Evolutionary conservation across 2,329 filamentous ascomycete genomes (phyloP).

Genomic region (Orbilia quercus): DNA sequence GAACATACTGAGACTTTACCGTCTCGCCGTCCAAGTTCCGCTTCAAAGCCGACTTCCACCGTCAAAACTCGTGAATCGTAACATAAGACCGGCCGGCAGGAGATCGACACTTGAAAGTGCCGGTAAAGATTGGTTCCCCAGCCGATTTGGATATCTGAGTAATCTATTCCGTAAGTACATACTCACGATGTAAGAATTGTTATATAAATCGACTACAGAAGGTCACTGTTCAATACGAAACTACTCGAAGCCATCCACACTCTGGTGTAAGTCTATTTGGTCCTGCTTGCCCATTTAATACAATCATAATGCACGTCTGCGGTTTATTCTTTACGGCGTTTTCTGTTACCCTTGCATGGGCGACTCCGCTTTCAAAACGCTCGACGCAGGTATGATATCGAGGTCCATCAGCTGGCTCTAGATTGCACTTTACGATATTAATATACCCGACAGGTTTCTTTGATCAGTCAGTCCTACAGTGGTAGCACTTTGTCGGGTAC

Average conservation of each 20-base stretch:
- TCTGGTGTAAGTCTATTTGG: neutral
- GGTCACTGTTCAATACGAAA: neutral
- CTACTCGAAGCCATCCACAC: slow-evolving; percentile 5
- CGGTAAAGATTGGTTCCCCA: neutral
- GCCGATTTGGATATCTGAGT: neutral
- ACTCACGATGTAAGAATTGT: neutral
- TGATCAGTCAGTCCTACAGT: slow-evolving; percentile 44
- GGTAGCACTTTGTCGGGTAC: slow-evolving; percentile 40
- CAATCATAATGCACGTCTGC: slow-evolving; percentile 19
- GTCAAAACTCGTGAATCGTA: slow-evolving; percentile 14
- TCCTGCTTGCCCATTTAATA: slow-evolving; percentile 1
- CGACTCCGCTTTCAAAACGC: slow-evolving; percentile 39
- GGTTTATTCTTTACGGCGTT: slow-evolving; percentile 25
- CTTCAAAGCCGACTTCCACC: neutral
- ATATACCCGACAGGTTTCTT: slow-evolving; percentile 26
- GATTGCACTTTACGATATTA: neutral
- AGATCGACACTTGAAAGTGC: neutral
- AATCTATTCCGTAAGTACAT: neutral
- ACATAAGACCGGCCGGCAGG: slow-evolving; percentile 32
- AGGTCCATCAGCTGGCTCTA: no score
- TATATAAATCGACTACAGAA: slow-evolving; percentile 15
- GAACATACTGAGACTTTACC: slow-evolving; percentile 13
- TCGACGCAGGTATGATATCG: slow-evolving; percentile 35
- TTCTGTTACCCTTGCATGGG: slow-evolving; percentile 37
- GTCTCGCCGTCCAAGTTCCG: slow-evolving; percentile 32